Conservation (phyloP, 192 early-diverging fungal species). For the Jimgerdemannia lactiflua region DNA sequence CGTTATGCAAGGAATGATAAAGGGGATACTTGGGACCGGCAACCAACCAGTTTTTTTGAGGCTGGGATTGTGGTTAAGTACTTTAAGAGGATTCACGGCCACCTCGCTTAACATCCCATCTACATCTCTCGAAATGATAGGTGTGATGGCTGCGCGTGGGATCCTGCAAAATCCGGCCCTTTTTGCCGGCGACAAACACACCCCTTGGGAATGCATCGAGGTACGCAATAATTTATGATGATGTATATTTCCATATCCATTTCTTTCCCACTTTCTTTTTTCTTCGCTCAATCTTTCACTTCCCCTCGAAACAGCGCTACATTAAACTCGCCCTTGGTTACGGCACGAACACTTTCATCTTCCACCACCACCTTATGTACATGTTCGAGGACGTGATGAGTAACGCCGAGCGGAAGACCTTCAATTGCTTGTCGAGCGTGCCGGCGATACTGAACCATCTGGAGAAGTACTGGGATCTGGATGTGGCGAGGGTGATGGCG, state of each 20-base stretch:
- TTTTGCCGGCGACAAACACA: constrained; percentile 77
- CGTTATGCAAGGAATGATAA: not conserved
- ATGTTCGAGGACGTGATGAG: constrained; percentile 89
- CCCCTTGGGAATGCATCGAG: constrained; percentile 81
- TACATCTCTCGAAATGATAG: constrained; percentile 4
- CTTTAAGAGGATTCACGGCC: too few species aligned
- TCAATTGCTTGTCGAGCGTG: constrained; percentile 77
- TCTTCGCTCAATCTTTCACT: constrained; percentile 23
- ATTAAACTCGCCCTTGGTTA: constrained; percentile 66
- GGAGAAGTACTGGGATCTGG: constrained; percentile 41
- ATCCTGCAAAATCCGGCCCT: constrained; percentile 92
- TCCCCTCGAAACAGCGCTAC: constrained; percentile 42
- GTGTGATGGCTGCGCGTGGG: constrained; percentile 91
- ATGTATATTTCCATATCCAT: not conserved
- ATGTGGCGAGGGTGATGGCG: not conserved
- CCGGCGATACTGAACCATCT: constrained; percentile 83
- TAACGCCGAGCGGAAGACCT: constrained; percentile 79
- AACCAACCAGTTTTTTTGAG: constrained; percentile 4
- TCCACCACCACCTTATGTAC: constrained; percentile 96
- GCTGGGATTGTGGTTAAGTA: too few species aligned
- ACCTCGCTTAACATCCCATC: not conserved
- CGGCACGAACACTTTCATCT: constrained; percentile 81
- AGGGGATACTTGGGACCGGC: not conserved
- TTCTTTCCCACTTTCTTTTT: not conserved
- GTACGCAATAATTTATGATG: constrained; percentile 11